Base-by-base conservation (phyloP, 345 rosid species). In the Hevea brasiliensis region DNA sequence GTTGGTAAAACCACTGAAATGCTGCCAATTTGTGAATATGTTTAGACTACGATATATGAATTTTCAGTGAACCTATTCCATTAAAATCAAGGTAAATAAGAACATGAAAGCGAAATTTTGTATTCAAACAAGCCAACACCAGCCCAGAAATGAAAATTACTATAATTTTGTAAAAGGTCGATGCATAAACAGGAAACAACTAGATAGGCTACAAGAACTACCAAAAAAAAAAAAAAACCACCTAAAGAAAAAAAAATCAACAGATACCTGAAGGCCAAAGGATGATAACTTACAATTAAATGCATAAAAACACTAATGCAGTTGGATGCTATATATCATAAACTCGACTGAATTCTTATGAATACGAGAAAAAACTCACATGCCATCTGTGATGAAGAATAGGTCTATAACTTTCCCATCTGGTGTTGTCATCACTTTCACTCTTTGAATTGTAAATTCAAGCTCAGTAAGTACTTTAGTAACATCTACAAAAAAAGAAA, bases 391-490 rank as follows among this genome's bases (percentile, higher is more conserved):
- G 4, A 79, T 70, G 50, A 79, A 71, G 75, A 79, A 79, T 61
- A 79, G 50, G 73, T 79, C 82, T 0, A 74, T 72, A 23, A 79
- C 82, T 58, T 61, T 70, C 47, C 54, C 75, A 60, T 78, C 81
- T 0, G 81, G 81, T 2, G 81, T 78, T 32, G 77, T 73, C 81
- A 69, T 73, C 37, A 78, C 75, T 78, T 78, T 78, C 14, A 78
- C 77, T 70, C 72, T 78, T 32, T 78, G 77, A 70, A 78, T 78
- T 53, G 77, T 62, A 58, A 68, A 74, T 44, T 78, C 74, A 11
- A 78, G 77, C 70, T 78, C 74, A 6, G 71, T 73, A 18, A 78
- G 74, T 32, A 78, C 75, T 70, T 69, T 74, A 6, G 81, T 74
- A 41, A 78, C 67, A 74, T 78, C 81, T 78, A 47, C 50, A 44